Percentiles rank a stretch among this genome's conserved stretches.
phyloP scores from a whole-genome alignment of 2,329 filamentous ascomycete genomes.

The Aureobasidium sp. region DNA sequence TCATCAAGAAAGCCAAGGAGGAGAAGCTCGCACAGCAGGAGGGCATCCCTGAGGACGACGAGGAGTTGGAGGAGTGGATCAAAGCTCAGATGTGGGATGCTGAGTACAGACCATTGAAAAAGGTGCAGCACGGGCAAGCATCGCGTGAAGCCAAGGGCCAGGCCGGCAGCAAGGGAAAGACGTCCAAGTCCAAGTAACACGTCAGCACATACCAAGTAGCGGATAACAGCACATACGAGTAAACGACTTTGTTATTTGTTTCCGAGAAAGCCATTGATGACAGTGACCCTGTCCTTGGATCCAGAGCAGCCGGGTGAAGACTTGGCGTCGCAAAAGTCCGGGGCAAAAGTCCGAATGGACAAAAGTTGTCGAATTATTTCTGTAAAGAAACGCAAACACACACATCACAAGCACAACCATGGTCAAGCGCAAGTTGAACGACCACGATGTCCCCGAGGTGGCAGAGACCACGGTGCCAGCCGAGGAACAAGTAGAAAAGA shows the following conservation, averaged over 20 bases:
- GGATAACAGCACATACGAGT: no score
- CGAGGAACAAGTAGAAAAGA: constrained; percentile 6
- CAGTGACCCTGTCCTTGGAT: not conserved
- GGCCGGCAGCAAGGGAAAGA: constrained; percentile 35
- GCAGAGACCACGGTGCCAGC: constrained; percentile 20
- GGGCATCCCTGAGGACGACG: constrained; percentile 54
- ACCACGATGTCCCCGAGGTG: constrained; percentile 40
- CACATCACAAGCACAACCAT: constrained; percentile 11
- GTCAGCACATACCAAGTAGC: no score
- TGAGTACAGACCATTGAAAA: constrained; percentile 57
- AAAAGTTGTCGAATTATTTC: constrained; percentile 14
- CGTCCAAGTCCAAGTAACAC: no score
- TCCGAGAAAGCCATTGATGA: no score
- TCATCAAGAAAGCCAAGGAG: constrained; percentile 63
- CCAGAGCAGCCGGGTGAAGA: not conserved
- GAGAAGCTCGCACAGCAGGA: constrained; percentile 61
- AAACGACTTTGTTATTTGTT: no score
- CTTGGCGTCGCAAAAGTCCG: constrained; percentile 10
- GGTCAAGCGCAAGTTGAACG: constrained; percentile 46
- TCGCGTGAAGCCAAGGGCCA: constrained; percentile 55
- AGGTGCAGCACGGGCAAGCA: constrained; percentile 47
- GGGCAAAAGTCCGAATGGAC: constrained; percentile 11
- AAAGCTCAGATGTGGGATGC: constrained; percentile 74
- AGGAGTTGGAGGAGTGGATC: constrained; percentile 63
- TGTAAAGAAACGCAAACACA: not conserved